Conservation (phyloP, 805 yeast species). For the Teunomyces pallodes region DNA sequence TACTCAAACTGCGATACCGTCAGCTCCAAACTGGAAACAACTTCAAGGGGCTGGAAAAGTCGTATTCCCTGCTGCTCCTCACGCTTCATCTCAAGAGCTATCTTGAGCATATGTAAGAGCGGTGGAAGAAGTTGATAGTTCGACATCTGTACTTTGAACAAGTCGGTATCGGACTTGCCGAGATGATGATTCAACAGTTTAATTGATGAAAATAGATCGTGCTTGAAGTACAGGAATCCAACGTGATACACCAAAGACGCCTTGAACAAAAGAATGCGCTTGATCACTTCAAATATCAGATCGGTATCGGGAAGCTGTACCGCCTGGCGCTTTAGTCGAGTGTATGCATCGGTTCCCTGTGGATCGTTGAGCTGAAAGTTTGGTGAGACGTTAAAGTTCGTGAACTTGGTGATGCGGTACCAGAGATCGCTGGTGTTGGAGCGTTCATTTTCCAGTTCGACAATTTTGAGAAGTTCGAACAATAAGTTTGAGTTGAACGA, state of each 20-base stretch:
- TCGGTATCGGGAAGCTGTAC: conserved; percentile 5
- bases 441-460: conserved; percentile 6
- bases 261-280: conserved; percentile 20
- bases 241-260: conserved; percentile 19
- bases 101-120: conserved; percentile 27
- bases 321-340: conserved; percentile 6
- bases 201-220: conserved; percentile 18
- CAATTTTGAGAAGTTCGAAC: conserved; percentile 7
- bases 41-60: too few relatives aligned
- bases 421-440: neutral
- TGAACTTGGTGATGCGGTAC: conserved; percentile 5
- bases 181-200: conserved; percentile 13
- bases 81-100: conserved; percentile 10
- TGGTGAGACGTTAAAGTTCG: conserved; percentile 11
- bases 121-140: conserved; percentile 34
- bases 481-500: conserved; percentile 10
- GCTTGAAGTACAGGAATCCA: conserved; percentile 12
- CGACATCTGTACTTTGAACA: conserved; percentile 22
- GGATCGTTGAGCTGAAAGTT: neutral
- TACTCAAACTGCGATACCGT: neutral
- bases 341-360: neutral
- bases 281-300: conserved; percentile 11
- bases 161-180: conserved; percentile 10
- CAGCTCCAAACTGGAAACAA: too few relatives aligned
- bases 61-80: conserved; percentile 2